Base-by-base conservation (phyloP, 2,329 filamentous ascomycete genomes). In the Lasiodiplodia sp. region DNA sequence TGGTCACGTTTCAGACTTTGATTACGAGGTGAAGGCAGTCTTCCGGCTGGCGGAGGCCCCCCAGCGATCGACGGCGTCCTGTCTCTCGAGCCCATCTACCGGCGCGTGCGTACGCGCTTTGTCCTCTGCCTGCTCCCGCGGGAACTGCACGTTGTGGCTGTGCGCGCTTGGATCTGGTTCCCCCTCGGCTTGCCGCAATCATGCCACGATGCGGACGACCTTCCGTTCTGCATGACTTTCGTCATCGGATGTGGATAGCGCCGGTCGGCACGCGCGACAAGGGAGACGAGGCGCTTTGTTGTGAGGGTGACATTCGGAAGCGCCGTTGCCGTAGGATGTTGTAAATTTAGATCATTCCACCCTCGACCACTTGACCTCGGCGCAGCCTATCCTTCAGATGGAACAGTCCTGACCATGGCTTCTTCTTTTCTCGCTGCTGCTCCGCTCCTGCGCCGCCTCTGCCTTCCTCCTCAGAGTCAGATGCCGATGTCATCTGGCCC, bases 281-380 rank as follows among this genome's bases (percentile, higher is more conserved):
- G 25, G 23, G 16, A 14, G 28, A 23, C n/a, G 14, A 25, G 21
- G 23, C 23, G 21, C 23, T n/a, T 52, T 14, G 16, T 28, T 28
- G 28, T 6, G 28, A 16, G 4, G 25, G 52, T 55, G 25, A 55
- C 14, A 18, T 10, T 28, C 14, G 23, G 23, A 18, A 28, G 52
- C 4, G 28, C 40, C 18, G 40, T 16, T 40, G 38, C 38, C 25
- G 12, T 23, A 28, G 28, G 28, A 28, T 28, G 51, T 1, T 11
- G 52, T 18, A 52, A 52, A 23, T 34, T 55, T 55, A 55, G 52
- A 55, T 31, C 52, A 34, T 55, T 28, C 56, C 56, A 25, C 56
- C 34, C 23, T 58, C 56, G 21, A 38, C 34, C 21, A 38, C 56
- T 14, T 34, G 56, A 44, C 38, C 38, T 58, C 34, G 31, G 56